Percentiles rank a stretch among this genome's conserved stretches.
Evolutionary conservation across 345 rosid genomes (phyloP).

Genomic region (Salix koriyanagi): DNA sequence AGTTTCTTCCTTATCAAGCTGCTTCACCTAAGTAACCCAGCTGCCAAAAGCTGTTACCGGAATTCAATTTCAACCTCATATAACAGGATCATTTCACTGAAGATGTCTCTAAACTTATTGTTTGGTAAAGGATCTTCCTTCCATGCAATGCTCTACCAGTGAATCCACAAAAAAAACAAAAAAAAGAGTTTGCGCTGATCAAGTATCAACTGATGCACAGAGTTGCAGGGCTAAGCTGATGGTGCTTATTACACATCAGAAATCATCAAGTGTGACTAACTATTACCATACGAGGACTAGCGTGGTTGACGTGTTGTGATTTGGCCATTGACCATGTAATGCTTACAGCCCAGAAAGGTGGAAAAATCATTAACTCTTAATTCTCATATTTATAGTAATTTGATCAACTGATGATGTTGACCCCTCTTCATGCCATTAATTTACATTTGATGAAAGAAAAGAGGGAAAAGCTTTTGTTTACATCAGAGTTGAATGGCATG

Average conservation of each 20-base stretch:
- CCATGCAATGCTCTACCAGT: neutral
- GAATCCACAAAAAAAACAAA: neutral
- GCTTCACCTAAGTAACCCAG: neutral
- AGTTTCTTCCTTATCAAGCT: neutral
- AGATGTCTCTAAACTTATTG: neutral
- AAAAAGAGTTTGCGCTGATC: neutral
- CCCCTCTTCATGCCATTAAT: neutral
- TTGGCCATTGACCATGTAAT: neutral
- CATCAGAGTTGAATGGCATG: slow-evolving; percentile 22
- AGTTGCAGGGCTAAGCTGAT: neutral
- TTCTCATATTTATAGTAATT: neutral
- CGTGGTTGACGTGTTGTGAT: neutral
- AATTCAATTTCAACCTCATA: neutral
- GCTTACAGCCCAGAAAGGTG: neutral
- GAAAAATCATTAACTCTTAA: neutral
- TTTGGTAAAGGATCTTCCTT: neutral
- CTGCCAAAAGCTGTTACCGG: neutral
- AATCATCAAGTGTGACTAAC: neutral
- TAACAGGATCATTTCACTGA: neutral
- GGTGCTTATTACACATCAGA: neutral
- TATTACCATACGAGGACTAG: neutral
- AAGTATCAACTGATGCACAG: neutral
- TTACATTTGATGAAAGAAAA: slow-evolving; percentile 17
- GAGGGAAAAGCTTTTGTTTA: slow-evolving; percentile 2
- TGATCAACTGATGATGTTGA: slow-evolving; percentile 11